phyloP scores from a whole-genome alignment of 257 asterid genomes.

The Penstemon newberryi region DNA sequence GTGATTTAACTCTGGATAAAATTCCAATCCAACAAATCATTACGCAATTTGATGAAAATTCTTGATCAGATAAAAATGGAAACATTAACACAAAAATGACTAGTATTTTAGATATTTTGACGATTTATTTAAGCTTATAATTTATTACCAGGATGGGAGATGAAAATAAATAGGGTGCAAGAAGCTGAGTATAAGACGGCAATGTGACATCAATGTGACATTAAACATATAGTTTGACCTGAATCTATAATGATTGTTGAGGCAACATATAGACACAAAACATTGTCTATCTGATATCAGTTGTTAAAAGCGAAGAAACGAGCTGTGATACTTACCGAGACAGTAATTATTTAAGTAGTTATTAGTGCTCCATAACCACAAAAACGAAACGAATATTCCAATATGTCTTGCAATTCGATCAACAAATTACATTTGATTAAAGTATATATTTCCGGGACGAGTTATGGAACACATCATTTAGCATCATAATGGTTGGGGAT shows the following conservation, averaged over 20 bases:
- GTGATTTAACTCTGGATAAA: not conserved
- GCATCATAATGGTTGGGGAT: no score
- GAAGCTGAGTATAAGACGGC: no score
- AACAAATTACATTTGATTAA: no score
- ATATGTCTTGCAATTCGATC: no score
- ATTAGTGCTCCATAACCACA: not conserved
- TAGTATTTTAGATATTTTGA: not conserved
- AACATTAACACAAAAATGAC: not conserved
- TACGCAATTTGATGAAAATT: slow-evolving; percentile 6
- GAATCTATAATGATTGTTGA: slow-evolving; percentile 5
- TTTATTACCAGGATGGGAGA: not conserved
- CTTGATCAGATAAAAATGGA: slow-evolving; percentile 18
- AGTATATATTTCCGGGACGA: no score
- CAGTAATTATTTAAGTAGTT: not conserved
- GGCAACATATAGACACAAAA: slow-evolving; percentile 6
- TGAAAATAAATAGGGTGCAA: not conserved
- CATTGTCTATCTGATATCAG: slow-evolving; percentile 5
- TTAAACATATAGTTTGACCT: slow-evolving; percentile 10
- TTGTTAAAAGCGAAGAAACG: slow-evolving; percentile 10
- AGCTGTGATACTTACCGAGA: not conserved
- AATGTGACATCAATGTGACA: not conserved
- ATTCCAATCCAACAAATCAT: not conserved
- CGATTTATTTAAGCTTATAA: slow-evolving; percentile 6
- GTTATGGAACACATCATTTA: no score
- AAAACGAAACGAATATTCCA: no score